A percentile compares a stretch with the other conserved stretches of the same genome.
Conservation (phyloP, 2,329 filamentous ascomycete species). For the Alternaria angustiovoidea region DNA sequence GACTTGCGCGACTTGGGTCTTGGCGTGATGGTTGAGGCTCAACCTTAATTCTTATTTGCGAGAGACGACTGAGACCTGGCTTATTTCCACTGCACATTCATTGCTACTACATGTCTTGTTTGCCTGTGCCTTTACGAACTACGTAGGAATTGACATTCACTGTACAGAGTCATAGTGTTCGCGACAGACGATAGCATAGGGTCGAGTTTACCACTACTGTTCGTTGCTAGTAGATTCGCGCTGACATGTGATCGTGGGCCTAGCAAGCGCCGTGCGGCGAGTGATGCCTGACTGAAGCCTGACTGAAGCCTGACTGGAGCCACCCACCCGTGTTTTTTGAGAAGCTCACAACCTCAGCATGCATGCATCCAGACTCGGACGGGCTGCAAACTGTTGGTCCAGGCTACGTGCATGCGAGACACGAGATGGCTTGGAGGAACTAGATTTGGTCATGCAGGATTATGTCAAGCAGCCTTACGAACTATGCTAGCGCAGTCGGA, state of each 20-base stretch:
- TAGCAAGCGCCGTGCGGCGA: neutral
- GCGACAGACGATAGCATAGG: neutral
- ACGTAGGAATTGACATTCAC: neutral
- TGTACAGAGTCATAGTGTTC: neutral
- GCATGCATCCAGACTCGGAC: neutral
- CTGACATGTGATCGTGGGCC: neutral
- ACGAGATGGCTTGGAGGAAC: slow-evolving; percentile 1
- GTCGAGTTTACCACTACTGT: neutral
- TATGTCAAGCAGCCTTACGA: slow-evolving; percentile 8
- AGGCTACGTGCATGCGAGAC: slow-evolving; percentile 16
- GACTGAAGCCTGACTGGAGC: neutral
- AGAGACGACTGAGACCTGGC: neutral
- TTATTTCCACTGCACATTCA: neutral
- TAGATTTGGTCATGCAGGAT: slow-evolving; percentile 13
- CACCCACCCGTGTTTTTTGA: neutral
- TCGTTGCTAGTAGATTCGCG: neutral
- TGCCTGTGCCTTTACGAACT: neutral
- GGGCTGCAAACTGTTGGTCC: slow-evolving; percentile 16
- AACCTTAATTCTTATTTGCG: neutral
- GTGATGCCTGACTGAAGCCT: neutral
- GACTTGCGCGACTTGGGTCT: slow-evolving; percentile 32
- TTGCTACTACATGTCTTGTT: neutral
- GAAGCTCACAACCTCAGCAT: neutral
- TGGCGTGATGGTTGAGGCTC: slow-evolving; percentile 11
- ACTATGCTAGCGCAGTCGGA: slow-evolving; percentile 3